phyloP scores from a whole-genome alignment of 208 protist genomes.

The Leishmania tarentolae region DNA sequence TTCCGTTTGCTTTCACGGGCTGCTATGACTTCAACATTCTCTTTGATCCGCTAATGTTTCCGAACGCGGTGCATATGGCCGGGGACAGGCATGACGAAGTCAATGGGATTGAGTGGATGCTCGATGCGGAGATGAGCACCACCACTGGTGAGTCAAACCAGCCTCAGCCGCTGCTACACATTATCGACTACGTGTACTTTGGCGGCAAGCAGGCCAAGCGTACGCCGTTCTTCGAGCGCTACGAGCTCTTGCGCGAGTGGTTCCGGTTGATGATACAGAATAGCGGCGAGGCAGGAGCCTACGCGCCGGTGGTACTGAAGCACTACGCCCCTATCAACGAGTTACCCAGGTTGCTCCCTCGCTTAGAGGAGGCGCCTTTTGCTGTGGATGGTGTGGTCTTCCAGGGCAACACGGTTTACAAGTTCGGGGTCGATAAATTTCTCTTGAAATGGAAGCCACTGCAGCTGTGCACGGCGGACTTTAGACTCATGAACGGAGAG shows the following conservation, averaged over 20 bases:
- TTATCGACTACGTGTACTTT: constrained; percentile 88
- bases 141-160: constrained; percentile 5
- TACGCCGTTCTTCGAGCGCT: constrained; percentile 54
- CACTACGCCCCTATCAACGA: constrained; percentile 79
- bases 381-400: constrained; percentile 86
- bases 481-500: constrained; percentile 65
- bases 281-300: constrained; percentile 16
- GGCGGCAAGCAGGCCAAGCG: constrained; percentile 59
- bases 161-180: constrained; percentile 46
- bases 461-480: constrained; percentile 82
- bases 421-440: constrained; percentile 65
- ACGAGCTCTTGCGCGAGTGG: constrained; percentile 57
- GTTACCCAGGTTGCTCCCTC: constrained; percentile 53
- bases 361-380: constrained; percentile 51
- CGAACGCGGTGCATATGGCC: constrained; percentile 13
- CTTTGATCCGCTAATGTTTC: constrained; percentile 42
- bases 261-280: constrained; percentile 47
- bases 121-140: constrained; percentile 74
- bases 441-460: constrained; percentile 91
- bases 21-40: constrained; percentile 77
- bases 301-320: constrained; percentile 51
- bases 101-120: constrained; percentile 61
- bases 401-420: constrained; percentile 75
- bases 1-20: constrained; percentile 70
- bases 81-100: constrained; percentile 14